A percentile compares a stretch with the other conserved stretches of the same genome.
Evolutionary conservation across 441 rosid genomes (phyloP).

Genomic region (Biscutella auriculata): DNA sequence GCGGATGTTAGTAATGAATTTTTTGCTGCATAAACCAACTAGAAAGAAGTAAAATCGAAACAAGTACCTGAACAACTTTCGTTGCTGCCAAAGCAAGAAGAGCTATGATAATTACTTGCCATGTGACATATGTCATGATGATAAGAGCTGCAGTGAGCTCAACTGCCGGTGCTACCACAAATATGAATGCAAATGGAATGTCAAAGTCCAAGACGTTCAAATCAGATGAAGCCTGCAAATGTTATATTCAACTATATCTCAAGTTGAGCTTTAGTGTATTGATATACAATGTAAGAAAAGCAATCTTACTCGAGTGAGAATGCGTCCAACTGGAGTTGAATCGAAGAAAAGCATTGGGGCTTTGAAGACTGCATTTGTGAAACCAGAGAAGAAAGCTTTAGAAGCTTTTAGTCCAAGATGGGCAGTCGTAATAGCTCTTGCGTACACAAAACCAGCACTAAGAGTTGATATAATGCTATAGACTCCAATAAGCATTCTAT

Average conservation of each 20-base stretch:
- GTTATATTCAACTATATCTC: conserved; percentile 3
- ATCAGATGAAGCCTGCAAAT: conserved; percentile 75
- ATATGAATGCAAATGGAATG: conserved; percentile 50
- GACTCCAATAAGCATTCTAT: conserved; percentile 46
- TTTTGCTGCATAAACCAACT: neutral
- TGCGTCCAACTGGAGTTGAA: conserved; percentile 81
- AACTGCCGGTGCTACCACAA: conserved; percentile 28
- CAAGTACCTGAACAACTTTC: conserved; percentile 56
- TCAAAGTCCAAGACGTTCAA: conserved; percentile 64
- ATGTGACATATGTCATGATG: conserved; percentile 69
- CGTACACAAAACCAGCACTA: conserved; percentile 43
- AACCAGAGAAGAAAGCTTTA: conserved; percentile 57
- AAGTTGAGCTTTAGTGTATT: neutral
- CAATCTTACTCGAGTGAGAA: conserved; percentile 63
- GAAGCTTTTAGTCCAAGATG: conserved; percentile 71
- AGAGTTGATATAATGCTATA: conserved; percentile 49
- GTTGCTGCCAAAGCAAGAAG: conserved; percentile 45
- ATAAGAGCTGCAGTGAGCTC: conserved; percentile 44
- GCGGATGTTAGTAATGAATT: neutral
- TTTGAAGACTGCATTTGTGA: conserved; percentile 56
- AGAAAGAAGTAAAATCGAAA: neutral
- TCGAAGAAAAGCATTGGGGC: conserved; percentile 86
- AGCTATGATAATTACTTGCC: conserved; percentile 78
- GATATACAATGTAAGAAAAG: neutral
- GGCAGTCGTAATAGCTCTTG: conserved; percentile 40